Percentiles rank a stretch among this genome's conserved stretches.
These are phyloP conservation scores for Aspergillus melleus DNA, from an alignment of 2,329 filamentous ascomycete genomes.

Conservation along the genomic window DNA sequence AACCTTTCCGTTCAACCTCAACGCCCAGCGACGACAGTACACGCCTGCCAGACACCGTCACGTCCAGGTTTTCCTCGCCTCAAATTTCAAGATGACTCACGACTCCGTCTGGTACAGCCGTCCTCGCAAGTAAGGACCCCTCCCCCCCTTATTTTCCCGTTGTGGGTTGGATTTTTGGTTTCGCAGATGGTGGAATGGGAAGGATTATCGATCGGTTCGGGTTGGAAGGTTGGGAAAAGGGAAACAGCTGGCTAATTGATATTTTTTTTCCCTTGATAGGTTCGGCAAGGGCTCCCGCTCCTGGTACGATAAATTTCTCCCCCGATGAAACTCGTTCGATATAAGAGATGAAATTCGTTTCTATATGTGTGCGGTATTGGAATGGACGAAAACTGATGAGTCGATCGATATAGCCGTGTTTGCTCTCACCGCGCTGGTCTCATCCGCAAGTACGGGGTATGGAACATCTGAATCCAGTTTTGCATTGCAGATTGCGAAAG, in stretches of 20 bases:
- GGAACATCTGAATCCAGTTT: constrained; percentile 12
- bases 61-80: constrained; percentile 29
- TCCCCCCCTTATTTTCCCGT: background rate
- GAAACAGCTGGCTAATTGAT: constrained; percentile 21
- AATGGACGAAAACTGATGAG: constrained; percentile 22
- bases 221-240: background rate
- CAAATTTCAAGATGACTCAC: constrained; percentile 71
- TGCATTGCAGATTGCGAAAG: background rate
- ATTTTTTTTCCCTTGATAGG: constrained; percentile 23
- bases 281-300: constrained; percentile 88
- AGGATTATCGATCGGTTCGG: background rate
- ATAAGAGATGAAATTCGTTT: background rate
- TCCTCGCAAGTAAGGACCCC: constrained; percentile 73
- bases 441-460: constrained; percentile 94
- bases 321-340: constrained; percentile 3
- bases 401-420: constrained; percentile 60
- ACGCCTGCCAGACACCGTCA: constrained; percentile 36
- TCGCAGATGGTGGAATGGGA: background rate
- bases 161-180: background rate
- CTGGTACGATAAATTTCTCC: constrained; percentile 67
- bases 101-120: constrained; percentile 99
- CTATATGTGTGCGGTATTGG: background rate
- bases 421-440: constrained; percentile 97
- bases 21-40: constrained; percentile 37
- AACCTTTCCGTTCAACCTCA: constrained; percentile 31